Evolutionary conservation across 768 basidiomycete species (phyloP).

Genomic region (Trametes elegans): DNA sequence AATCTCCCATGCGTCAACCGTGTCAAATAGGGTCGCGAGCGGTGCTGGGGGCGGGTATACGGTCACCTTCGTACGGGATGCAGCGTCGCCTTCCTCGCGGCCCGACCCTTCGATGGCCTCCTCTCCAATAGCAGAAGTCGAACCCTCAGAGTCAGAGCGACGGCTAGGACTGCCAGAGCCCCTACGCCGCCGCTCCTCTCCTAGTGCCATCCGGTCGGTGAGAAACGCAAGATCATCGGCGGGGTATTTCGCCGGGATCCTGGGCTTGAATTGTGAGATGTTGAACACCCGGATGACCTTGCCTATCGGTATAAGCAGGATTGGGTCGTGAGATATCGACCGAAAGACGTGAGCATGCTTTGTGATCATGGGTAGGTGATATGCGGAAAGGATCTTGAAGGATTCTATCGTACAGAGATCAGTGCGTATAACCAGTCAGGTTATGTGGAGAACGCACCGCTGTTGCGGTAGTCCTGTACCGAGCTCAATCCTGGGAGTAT

Average conservation of each 20-base stretch:
- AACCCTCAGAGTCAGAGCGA: too few species aligned
- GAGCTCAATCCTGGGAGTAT: background rate
- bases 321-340: constrained; percentile 48
- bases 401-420: constrained; percentile 52
- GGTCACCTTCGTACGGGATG: background rate
- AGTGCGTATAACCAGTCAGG: background rate
- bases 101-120: background rate
- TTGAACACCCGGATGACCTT: constrained; percentile 45
- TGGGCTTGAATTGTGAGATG: constrained; percentile 43
- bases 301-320: constrained; percentile 46
- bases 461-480: constrained; percentile 71
- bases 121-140: too few species aligned
- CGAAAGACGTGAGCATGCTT: constrained; percentile 42
- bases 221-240: constrained; percentile 23
- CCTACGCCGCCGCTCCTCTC: background rate
- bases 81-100: constrained; percentile 22
- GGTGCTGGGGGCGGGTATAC: constrained; percentile 14
- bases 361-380: constrained; percentile 40
- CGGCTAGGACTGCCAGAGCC: too few species aligned
- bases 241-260: constrained; percentile 43
- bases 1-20: constrained; percentile 26
- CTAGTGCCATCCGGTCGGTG: constrained; percentile 9
- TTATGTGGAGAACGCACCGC: constrained; percentile 44
- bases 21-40: constrained; percentile 14
- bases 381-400: constrained; percentile 58